Evolutionary conservation across 2,329 filamentous ascomycete genomes (phyloP).

Genomic region (Graphilbum ipis-grandicollis): DNA sequence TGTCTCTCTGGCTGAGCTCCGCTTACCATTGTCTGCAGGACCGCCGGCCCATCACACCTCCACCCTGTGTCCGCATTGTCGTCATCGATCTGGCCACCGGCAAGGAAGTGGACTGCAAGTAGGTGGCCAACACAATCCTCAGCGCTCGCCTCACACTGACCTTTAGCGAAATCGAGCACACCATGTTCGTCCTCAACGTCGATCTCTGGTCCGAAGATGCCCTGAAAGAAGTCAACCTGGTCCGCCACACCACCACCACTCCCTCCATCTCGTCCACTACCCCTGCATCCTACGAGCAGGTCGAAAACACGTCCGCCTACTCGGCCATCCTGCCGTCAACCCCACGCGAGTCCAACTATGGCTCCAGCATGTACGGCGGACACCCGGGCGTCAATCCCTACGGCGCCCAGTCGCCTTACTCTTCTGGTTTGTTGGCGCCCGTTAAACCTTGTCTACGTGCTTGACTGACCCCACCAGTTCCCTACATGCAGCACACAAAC

Average conservation of each 20-base stretch:
- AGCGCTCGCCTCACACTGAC: neutral
- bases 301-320: slow-evolving; percentile 17
- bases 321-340: slow-evolving; percentile 20
- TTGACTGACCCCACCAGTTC: slow-evolving; percentile 1
- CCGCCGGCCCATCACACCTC: slow-evolving; percentile 85
- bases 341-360: slow-evolving; percentile 16
- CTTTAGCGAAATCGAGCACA: slow-evolving; percentile 37
- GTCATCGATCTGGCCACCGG: slow-evolving; percentile 59
- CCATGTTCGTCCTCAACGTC: slow-evolving; percentile 42
- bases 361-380: slow-evolving; percentile 11
- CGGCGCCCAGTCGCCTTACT: slow-evolving; percentile 11
- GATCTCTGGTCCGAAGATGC: slow-evolving; percentile 52
- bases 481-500: slow-evolving; percentile 11
- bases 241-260: slow-evolving; percentile 43
- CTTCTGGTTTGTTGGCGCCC: slow-evolving; percentile 6
- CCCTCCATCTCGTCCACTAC: slow-evolving; percentile 72
- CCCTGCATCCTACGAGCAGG: slow-evolving; percentile 56
- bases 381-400: slow-evolving; percentile 12
- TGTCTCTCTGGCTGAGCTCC: neutral
- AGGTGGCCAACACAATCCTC: slow-evolving; percentile 16
- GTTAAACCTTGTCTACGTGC: neutral
- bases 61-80: slow-evolving; percentile 74
- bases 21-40: slow-evolving; percentile 50
- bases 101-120: slow-evolving; percentile 74
- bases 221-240: slow-evolving; percentile 46